Evolutionary conservation across 2,329 filamentous ascomycete species (phyloP), one percentile per base, ranked within the genome.

Genomic region (Phoma sp.): DNA sequence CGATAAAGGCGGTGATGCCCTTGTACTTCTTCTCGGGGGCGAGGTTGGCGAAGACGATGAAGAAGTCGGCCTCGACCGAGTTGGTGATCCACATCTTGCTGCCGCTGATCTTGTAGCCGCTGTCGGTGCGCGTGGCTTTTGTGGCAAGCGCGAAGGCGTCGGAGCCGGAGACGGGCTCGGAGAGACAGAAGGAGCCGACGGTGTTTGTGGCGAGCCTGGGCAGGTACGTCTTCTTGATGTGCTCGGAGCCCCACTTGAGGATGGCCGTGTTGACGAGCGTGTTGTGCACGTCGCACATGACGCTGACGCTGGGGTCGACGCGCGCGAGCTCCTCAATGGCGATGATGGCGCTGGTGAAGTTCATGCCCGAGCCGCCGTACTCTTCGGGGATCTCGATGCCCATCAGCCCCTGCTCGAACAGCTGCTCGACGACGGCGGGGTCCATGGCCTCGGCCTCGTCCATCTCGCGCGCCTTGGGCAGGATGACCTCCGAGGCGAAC

Each of bases 51-150:
- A 99, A 99, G 53, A 99, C 95, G 71, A 99, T 93, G 80, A 97
- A 99, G 81, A 98, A 89, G 56, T 87, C 87, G 17, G 95, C 90
- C 79, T 99, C 95, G 80, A 93, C 88, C 43, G 90, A 89, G 83
- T 99, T 99, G 60, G 95, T 99, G 78, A 99, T 99, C 95, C 95
- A 99, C 95, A 99, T 99, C 85, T 99, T 99, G 76, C 86, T 87
- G 42, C 95, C 95, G 57, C 86, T 90, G 76, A 99, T 90, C 77
- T 84, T 88, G 81, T 93, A 99, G 28, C 93, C 92, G 61, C 87
- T 84, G 18, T 86, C 83, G 0, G 91, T 95, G 81, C 93, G 91
- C 53, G 86, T 87, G 36, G 95, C 95, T 76, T 91, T 93, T 52
- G 95, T 98, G 64, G 92, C 89, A 61, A 99, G 83, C 1, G 96